phyloP scores from a whole-genome alignment of 78 protist genomes.

The Speleostelium caveatum region DNA sequence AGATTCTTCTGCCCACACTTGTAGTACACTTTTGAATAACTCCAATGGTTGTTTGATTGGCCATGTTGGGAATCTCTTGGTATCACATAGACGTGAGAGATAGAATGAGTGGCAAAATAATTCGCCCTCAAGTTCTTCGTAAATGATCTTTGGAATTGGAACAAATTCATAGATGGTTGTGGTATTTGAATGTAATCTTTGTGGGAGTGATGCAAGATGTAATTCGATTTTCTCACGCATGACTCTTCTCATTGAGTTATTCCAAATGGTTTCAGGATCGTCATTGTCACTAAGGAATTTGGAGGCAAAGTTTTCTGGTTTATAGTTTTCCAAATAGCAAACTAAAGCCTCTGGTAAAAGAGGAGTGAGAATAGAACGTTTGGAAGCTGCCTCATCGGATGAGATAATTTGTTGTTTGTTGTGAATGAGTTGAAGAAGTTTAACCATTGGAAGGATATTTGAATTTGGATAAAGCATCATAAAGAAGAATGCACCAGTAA shows the following conservation, averaged over 20 bases:
- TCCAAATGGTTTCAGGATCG: constrained; percentile 92
- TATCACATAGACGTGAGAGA: constrained; percentile 88
- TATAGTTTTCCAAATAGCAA: constrained; percentile 82
- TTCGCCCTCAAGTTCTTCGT: constrained; percentile 85
- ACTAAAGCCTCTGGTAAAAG: constrained; percentile 90
- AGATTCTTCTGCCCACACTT: constrained; percentile 70
- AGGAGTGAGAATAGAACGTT: constrained; percentile 72
- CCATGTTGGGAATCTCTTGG: constrained; percentile 85
- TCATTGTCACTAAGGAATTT: constrained; percentile 90
- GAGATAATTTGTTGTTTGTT: constrained; percentile 68
- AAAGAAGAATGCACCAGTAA: constrained; percentile 90
- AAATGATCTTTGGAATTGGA: constrained; percentile 84
- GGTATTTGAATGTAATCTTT: constrained; percentile 84
- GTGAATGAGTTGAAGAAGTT: constrained; percentile 70
- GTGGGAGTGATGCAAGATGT: constrained; percentile 88
- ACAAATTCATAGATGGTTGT: constrained; percentile 79
- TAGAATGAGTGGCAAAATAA: constrained; percentile 90
- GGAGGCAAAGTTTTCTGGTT: constrained; percentile 85
- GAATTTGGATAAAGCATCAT: constrained; percentile 87
- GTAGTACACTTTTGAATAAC: constrained; percentile 69
- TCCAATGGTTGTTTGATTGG: constrained; percentile 82
- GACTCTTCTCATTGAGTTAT: constrained; percentile 82
- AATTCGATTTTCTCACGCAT: constrained; percentile 89
- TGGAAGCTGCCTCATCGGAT: constrained; percentile 11
- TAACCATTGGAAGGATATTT: constrained; percentile 79